Conservation (phyloP, 2,329 filamentous ascomycete species). For the Aspergillus pseudoviridinutans region DNA sequence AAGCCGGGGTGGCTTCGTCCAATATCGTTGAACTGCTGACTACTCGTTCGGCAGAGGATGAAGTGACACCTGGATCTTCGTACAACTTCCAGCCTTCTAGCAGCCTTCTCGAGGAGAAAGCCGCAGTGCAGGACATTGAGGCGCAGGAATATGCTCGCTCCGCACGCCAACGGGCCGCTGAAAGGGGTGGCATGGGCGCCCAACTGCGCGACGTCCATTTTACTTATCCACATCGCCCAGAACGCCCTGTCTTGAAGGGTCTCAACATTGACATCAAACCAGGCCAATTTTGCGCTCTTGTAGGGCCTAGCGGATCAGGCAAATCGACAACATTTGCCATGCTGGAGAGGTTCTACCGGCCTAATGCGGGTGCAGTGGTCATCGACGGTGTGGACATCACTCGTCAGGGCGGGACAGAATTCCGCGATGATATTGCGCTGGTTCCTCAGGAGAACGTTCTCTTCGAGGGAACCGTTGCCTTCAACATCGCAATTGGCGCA, state of each 20-base stretch:
- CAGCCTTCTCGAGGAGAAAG: slow-evolving; percentile 19
- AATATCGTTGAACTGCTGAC: slow-evolving; percentile 48
- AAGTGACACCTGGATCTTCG: slow-evolving; percentile 13
- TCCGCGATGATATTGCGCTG: slow-evolving; percentile 44
- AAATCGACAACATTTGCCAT: slow-evolving; percentile 62
- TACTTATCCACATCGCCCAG: slow-evolving; percentile 61
- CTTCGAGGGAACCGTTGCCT: slow-evolving; percentile 47
- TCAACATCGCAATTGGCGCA: slow-evolving; percentile 45
- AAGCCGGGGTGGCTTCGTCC: slow-evolving; percentile 57
- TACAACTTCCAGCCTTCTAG: slow-evolving; percentile 8
- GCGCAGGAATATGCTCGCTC: slow-evolving; percentile 8
- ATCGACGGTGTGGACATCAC: slow-evolving; percentile 51
- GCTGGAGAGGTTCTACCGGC: slow-evolving; percentile 52
- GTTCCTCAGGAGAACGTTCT: slow-evolving; percentile 48
- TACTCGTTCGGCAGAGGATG: slow-evolving; percentile 25
- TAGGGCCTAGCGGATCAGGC: slow-evolving; percentile 62
- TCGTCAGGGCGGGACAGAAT: slow-evolving; percentile 34
- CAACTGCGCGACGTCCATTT: slow-evolving; percentile 60
- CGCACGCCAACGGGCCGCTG: slow-evolving; percentile 1
- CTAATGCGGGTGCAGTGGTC: slow-evolving; percentile 46
- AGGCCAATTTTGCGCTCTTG: slow-evolving; percentile 60
- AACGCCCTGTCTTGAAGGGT: slow-evolving; percentile 53
- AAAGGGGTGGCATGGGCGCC: slow-evolving; percentile 43
- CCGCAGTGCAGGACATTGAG: slow-evolving; percentile 22
- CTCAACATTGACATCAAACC: slow-evolving; percentile 56